Conservation (phyloP, 805 yeast species). For the Kodamaea kaohsiungensis region DNA sequence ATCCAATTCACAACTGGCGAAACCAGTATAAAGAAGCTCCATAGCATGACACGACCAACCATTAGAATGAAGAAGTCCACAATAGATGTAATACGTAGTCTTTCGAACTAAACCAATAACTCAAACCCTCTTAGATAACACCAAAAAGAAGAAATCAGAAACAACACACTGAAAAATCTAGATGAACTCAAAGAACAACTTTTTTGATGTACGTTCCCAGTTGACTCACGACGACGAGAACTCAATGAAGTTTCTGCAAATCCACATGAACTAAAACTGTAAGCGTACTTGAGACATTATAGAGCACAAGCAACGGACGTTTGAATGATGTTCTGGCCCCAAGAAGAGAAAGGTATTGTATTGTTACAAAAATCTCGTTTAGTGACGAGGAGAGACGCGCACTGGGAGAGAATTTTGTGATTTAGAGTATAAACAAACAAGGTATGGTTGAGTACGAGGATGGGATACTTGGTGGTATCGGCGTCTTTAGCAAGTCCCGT, state of each 20-base stretch:
- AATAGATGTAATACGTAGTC: neutral
- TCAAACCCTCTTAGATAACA: neutral
- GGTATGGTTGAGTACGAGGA: constrained; percentile 2
- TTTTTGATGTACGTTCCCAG: too few species aligned
- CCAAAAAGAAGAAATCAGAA: neutral
- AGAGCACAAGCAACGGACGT: neutral
- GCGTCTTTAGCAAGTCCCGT: neutral
- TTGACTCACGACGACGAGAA: neutral
- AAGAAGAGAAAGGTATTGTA: neutral
- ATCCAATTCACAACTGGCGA: neutral
- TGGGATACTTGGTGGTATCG: constrained; percentile 8
- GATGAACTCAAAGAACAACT: neutral
- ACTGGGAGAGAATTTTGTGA: neutral
- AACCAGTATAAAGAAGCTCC: neutral
- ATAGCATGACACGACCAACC: neutral
- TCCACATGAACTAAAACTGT: neutral
- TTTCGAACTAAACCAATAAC: neutral
- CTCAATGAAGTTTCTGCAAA: neutral
- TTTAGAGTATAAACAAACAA: neutral
- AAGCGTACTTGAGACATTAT: neutral
- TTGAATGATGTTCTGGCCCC: constrained; percentile 1
- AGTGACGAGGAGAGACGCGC: neutral
- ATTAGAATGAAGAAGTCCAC: neutral
- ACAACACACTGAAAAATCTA: neutral
- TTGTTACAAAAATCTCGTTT: neutral